These are phyloP conservation scores for Pyrenophora tritici-repentis DNA, from an alignment of 2,329 filamentous ascomycete genomes.

Conservation along the genomic window DNA sequence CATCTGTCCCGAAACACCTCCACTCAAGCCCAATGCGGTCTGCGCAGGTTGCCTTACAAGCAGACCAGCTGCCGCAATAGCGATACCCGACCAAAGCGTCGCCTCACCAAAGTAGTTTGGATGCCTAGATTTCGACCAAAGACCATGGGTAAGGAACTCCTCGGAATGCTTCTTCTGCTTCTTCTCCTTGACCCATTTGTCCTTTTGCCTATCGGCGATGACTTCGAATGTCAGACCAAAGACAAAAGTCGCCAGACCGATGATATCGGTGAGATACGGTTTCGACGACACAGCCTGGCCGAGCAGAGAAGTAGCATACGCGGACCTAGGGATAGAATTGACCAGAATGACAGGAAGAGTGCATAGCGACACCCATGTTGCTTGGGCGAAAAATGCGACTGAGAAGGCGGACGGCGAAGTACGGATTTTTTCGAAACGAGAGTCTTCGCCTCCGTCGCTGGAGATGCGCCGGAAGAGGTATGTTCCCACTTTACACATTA, in stretches of 20 bases:
- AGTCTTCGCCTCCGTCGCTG: constrained; percentile 61
- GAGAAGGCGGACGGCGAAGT: constrained; percentile 58
- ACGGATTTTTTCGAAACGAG: constrained; percentile 61
- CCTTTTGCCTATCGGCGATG: constrained; percentile 68
- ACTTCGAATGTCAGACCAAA: constrained; percentile 66
- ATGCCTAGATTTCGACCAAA: constrained; percentile 66
- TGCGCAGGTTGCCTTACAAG: constrained; percentile 61
- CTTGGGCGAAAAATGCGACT: constrained; percentile 64
- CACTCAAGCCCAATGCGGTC: constrained; percentile 60
- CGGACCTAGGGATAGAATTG: constrained; percentile 63
- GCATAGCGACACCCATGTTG: constrained; percentile 70
- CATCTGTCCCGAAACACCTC: constrained; percentile 48
- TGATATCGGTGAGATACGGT: constrained; percentile 56
- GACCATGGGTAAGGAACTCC: constrained; percentile 66
- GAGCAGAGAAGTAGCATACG: constrained; percentile 53
- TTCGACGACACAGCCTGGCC: constrained; percentile 50
- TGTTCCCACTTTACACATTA: constrained; percentile 58
- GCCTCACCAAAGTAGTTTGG: constrained; percentile 77
- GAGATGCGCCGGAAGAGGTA: constrained; percentile 68
- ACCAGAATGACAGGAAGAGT: constrained; percentile 67
- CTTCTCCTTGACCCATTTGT: constrained; percentile 64
- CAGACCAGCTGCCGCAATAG: constrained; percentile 62
- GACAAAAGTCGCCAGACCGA: constrained; percentile 63
- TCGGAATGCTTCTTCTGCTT: constrained; percentile 69
- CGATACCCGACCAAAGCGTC: constrained; percentile 71